A percentile compares a stretch with the other conserved stretches of the same genome.
These are phyloP conservation scores for Sanghuangporus baumii DNA, from an alignment of 1,284 basidiomycete genomes.

Conservation along the genomic window DNA sequence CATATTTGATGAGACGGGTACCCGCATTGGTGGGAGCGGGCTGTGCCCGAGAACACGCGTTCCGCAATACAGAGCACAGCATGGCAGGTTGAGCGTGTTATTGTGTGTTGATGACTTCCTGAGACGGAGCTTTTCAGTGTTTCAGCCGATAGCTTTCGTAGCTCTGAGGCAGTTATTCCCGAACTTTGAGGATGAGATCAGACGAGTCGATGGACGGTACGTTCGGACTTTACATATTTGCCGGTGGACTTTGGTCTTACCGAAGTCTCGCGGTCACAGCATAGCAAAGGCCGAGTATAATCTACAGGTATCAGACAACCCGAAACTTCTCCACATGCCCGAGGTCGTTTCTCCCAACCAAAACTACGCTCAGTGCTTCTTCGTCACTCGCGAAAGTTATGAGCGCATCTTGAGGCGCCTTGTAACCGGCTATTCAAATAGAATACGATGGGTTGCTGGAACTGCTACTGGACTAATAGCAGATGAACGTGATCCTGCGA, in stretches of 20 bases:
- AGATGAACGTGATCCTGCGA: not conserved
- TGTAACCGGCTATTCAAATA: slow-evolving; percentile 6
- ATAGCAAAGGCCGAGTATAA: not conserved
- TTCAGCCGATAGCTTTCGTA: slow-evolving; percentile 12
- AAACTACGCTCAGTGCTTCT: slow-evolving; percentile 8
- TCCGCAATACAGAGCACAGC: slow-evolving; percentile 25
- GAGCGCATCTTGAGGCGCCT: slow-evolving; percentile 15
- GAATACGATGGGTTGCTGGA: slow-evolving; percentile 6
- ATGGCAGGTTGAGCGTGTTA: slow-evolving; percentile 20
- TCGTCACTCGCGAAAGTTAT: slow-evolving; percentile 11
- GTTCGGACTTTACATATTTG: not conserved
- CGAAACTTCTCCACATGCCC: not conserved
- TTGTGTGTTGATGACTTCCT: not conserved
- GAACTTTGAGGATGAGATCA: slow-evolving; percentile 22
- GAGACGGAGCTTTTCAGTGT: slow-evolving; percentile 7
- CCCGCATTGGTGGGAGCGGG: slow-evolving; percentile 5
- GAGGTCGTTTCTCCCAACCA: not conserved
- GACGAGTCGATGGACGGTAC: slow-evolving; percentile 18
- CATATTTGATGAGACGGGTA: slow-evolving; percentile 3
- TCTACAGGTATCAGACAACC: not conserved
- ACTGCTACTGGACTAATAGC: slow-evolving; percentile 4
- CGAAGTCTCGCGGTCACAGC: not conserved
- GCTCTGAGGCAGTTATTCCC: slow-evolving; percentile 24
- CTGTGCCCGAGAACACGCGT: slow-evolving; percentile 24
- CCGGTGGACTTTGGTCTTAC: not conserved